phyloP scores from a whole-genome alignment of 2,329 filamentous ascomycete species.

The Beauveria pseudobassiana region DNA sequence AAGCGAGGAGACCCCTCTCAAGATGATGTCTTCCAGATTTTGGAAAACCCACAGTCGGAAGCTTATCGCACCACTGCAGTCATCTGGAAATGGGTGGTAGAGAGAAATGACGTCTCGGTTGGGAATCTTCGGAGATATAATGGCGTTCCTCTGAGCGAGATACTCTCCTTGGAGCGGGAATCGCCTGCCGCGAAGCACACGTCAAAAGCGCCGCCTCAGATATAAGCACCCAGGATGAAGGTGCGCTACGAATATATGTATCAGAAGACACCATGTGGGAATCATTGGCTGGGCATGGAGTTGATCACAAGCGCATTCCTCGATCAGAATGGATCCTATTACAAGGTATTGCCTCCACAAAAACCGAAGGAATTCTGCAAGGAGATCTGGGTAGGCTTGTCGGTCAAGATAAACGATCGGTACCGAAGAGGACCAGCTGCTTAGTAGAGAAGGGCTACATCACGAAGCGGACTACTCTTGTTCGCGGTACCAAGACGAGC shows the following conservation, averaged over 20 bases:
- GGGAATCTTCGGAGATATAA: conserved; percentile 26
- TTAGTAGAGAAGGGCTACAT: conserved; percentile 55
- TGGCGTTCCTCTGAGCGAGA: conserved; percentile 30
- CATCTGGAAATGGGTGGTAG: conserved; percentile 30
- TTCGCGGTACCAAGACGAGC: conserved; percentile 53
- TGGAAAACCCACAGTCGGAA: conserved; percentile 10
- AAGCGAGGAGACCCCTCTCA: conserved; percentile 11
- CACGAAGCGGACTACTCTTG: conserved; percentile 51
- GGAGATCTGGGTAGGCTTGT: conserved; percentile 51
- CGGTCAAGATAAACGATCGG: conserved; percentile 55
- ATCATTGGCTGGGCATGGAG: conserved; percentile 49
- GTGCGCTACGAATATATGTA: conserved; percentile 33
- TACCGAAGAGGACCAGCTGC: conserved; percentile 53
- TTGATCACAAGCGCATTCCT: conserved; percentile 51
- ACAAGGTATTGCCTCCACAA: conserved; percentile 48
- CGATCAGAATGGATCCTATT: conserved; percentile 52
- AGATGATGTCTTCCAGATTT: conserved; percentile 13
- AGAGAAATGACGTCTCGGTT: conserved; percentile 28
- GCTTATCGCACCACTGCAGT: conserved; percentile 22
- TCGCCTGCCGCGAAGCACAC: neutral
- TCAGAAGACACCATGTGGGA: conserved; percentile 53
- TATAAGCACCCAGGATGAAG: neutral
- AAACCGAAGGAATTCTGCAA: conserved; percentile 50
- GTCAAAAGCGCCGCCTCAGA: neutral
- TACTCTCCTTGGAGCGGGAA: conserved; percentile 18